Percentiles rank a stretch among this genome's conserved stretches.
Conservation (phyloP, 2,329 filamentous ascomycete species). For the Leptoxyphium fumago region DNA sequence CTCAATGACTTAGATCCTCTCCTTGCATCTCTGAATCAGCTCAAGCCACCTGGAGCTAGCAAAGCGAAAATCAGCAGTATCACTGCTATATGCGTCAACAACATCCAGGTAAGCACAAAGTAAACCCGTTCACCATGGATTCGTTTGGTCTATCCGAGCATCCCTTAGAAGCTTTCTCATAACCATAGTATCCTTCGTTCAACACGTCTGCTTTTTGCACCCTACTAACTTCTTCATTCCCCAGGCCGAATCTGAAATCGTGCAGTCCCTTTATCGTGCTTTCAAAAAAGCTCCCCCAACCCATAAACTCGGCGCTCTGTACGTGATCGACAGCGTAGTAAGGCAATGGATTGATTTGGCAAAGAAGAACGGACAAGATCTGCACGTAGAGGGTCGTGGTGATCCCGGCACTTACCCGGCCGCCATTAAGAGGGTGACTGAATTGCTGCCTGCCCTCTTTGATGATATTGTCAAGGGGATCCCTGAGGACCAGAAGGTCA, state of each 20-base stretch:
- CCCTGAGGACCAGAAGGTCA: constrained; percentile 94
- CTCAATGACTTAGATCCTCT: constrained; percentile 82
- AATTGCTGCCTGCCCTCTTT: constrained; percentile 86
- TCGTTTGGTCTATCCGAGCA: too few species aligned
- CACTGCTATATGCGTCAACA: constrained; percentile 73
- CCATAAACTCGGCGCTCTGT: constrained; percentile 97
- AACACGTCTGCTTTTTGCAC: neutral
- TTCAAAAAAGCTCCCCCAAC: constrained; percentile 90
- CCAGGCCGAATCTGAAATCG: constrained; percentile 88
- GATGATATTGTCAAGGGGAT: constrained; percentile 82
- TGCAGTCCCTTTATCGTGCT: constrained; percentile 92
- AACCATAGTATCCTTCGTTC: constrained; percentile 7
- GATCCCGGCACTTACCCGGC: constrained; percentile 87
- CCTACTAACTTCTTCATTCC: constrained; percentile 4
- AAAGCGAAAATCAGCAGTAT: constrained; percentile 81
- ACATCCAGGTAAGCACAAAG: constrained; percentile 59
- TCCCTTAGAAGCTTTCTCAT: neutral
- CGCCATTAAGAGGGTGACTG: constrained; percentile 90
- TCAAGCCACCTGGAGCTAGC: constrained; percentile 89
- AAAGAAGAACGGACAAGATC: constrained; percentile 62
- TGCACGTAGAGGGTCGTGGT: constrained; percentile 51
- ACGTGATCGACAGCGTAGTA: constrained; percentile 99
- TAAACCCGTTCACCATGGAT: too few species aligned
- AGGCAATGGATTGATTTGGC: constrained; percentile 97
- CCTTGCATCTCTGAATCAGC: constrained; percentile 76